Conservation (phyloP, 2,329 filamentous ascomycete species). For the Colletotrichum sojae region DNA sequence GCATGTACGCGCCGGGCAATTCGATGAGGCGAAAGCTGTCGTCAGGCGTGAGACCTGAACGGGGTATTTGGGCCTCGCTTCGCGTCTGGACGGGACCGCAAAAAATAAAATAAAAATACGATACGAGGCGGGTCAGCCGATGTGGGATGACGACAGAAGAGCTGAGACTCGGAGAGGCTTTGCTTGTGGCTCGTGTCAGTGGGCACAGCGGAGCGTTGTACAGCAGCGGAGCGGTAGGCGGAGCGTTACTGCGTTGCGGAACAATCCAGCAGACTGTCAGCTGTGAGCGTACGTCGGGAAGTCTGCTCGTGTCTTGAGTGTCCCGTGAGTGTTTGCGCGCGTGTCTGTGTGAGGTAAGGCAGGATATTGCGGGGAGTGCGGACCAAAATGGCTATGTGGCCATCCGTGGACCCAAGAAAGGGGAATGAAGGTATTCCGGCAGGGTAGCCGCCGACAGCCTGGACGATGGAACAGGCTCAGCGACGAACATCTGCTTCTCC, state of each 20-base stretch:
- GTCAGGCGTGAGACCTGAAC: conserved; percentile 9
- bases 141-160: conserved; percentile 40
- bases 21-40: background rate
- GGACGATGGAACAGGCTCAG: conserved; percentile 14
- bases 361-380: conserved; percentile 12
- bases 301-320: background rate
- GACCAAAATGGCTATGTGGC: conserved; percentile 28
- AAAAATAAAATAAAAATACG: conserved; percentile 9
- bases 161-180: conserved; percentile 38
- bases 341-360: background rate
- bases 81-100: conserved; percentile 16
- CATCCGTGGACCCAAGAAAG: conserved; percentile 23
- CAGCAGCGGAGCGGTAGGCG: conserved; percentile 25
- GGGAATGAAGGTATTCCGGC: conserved; percentile 34
- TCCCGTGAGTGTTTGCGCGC: background rate
- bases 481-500: conserved; percentile 4
- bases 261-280: conserved; percentile 24
- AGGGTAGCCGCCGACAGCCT: conserved; percentile 33
- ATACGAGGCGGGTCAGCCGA: conserved; percentile 41
- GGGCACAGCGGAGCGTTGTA: conserved; percentile 28
- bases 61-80: conserved; percentile 19
- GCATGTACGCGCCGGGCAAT: conserved; percentile 19
- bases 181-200: conserved; percentile 40
- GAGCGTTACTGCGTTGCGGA: conserved; percentile 31
- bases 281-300: background rate